Evolutionary conservation across 768 basidiomycete species (phyloP).

Genomic region (Auricularia heimuer): DNA sequence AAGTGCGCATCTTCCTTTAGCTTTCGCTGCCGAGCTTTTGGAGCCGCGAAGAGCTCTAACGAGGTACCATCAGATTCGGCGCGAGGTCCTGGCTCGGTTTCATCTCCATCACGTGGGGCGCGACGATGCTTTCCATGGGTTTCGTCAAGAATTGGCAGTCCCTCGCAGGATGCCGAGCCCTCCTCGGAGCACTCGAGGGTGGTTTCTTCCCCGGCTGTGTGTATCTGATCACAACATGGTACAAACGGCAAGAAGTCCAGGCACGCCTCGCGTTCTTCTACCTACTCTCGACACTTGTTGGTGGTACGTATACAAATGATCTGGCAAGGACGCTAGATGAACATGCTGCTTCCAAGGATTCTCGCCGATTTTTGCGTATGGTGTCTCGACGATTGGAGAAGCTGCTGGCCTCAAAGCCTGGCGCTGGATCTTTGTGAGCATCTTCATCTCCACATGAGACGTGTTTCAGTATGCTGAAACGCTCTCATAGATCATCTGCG

Average conservation of each 20-base stretch:
- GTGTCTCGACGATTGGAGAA: slow-evolving; percentile 7
- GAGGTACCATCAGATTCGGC: not conserved
- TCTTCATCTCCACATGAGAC: not conserved
- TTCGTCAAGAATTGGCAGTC: slow-evolving; percentile 21
- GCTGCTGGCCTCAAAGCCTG: slow-evolving; percentile 15
- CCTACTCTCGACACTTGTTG: slow-evolving; percentile 10
- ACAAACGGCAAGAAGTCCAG: slow-evolving; percentile 16
- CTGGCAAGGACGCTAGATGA: not conserved
- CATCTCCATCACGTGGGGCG: slow-evolving; percentile 14
- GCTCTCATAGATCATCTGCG: slow-evolving; percentile 9
- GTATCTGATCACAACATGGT: slow-evolving; percentile 16
- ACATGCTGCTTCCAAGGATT: not conserved
- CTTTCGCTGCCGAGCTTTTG: not conserved
- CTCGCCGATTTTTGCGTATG: slow-evolving; percentile 11
- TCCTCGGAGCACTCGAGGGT: slow-evolving; percentile 15
- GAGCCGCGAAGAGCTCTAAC: too few relatives aligned
- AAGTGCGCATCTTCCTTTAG: not conserved
- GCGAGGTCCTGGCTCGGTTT: not conserved
- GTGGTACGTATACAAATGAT: not conserved
- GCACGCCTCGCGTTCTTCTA: slow-evolving; percentile 15
- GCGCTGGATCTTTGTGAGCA: slow-evolving; percentile 19
- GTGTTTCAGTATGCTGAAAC: not conserved
- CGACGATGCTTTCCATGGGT: slow-evolving; percentile 19
- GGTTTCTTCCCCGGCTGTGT: slow-evolving; percentile 20
- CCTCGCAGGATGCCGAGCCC: slow-evolving; percentile 16